Conservation (phyloP, 495 filamentous ascomycete genomes). For the Talaromyces proteolyticus region DNA sequence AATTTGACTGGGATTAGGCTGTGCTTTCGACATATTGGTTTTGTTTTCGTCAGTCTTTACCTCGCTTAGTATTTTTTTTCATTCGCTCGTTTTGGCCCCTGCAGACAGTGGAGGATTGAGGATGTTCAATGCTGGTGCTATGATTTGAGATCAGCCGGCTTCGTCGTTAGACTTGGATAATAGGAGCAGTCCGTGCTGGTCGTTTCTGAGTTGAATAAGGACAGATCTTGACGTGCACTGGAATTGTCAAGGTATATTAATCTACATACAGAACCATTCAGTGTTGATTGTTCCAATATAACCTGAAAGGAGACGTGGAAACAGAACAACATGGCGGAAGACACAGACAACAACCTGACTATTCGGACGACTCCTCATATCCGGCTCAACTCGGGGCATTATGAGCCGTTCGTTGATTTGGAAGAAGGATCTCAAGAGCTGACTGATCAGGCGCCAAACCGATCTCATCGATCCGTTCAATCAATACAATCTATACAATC, state of each 20-base stretch:
- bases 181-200: neutral
- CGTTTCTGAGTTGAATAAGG: no score
- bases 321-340: constrained; percentile 1
- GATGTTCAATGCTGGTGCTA: neutral
- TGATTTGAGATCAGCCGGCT: neutral
- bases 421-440: constrained; percentile 3
- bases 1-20: neutral
- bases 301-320: neutral
- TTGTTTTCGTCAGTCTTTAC: constrained; percentile 3
- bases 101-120: neutral
- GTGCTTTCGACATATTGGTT: neutral
- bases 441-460: constrained; percentile 20
- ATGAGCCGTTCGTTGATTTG: constrained; percentile 40
- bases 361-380: constrained; percentile 41
- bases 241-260: neutral
- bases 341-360: constrained; percentile 1
- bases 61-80: neutral
- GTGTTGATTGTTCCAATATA: neutral
- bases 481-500: no score
- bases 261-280: neutral
- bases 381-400: constrained; percentile 52
- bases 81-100: neutral
- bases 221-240: no score
- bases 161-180: neutral
- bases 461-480: constrained; percentile 17